These are phyloP conservation scores for Hypoxylon sp. DNA, from an alignment of 2,329 filamentous ascomycete species.

Conservation along the genomic window DNA sequence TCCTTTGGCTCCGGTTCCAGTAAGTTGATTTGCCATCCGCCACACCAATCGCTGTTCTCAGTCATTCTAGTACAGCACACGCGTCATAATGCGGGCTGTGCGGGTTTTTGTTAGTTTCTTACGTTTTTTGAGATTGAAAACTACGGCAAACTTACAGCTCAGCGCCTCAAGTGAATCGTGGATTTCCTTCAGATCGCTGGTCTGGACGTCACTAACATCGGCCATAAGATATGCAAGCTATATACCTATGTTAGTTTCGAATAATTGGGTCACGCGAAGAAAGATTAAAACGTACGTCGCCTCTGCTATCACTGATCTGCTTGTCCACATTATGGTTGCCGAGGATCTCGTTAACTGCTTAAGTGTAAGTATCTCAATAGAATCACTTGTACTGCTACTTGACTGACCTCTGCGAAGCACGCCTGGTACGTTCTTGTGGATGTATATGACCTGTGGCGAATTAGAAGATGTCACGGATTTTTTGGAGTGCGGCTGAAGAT, in stretches of 20 bases:
- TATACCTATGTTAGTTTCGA: slow-evolving; percentile 28
- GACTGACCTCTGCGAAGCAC: slow-evolving; percentile 82
- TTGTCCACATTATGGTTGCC: slow-evolving; percentile 98
- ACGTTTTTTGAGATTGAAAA: slow-evolving; percentile 2
- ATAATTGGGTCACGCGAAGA: background rate
- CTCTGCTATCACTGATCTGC: slow-evolving; percentile 96
- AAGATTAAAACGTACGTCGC: slow-evolving; percentile 72
- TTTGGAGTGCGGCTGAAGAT: background rate
- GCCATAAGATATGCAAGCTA: slow-evolving; percentile 96
- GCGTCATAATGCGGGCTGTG: slow-evolving; percentile 57
- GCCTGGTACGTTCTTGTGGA: slow-evolving; percentile 96
- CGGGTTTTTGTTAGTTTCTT: slow-evolving; percentile 37
- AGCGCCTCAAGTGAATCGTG: slow-evolving; percentile 86
- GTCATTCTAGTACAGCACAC: slow-evolving; percentile 57
- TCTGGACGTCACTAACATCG: slow-evolving; percentile 90
- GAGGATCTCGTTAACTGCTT: slow-evolving; percentile 89
- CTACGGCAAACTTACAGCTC: slow-evolving; percentile 72
- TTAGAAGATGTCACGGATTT: slow-evolving; percentile 43
- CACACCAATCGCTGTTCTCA: background rate
- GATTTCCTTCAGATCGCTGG: slow-evolving; percentile 86
- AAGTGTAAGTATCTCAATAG: slow-evolving; percentile 36
- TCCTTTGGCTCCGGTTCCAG: slow-evolving; percentile 6
- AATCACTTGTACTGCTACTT: slow-evolving; percentile 44
- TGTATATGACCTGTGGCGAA: slow-evolving; percentile 80
- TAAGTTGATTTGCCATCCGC: slow-evolving; percentile 5